Evolutionary conservation across 2,329 filamentous ascomycete genomes (phyloP), one percentile per base, ranked within the genome.

Genomic region (Beauveria sp.): DNA sequence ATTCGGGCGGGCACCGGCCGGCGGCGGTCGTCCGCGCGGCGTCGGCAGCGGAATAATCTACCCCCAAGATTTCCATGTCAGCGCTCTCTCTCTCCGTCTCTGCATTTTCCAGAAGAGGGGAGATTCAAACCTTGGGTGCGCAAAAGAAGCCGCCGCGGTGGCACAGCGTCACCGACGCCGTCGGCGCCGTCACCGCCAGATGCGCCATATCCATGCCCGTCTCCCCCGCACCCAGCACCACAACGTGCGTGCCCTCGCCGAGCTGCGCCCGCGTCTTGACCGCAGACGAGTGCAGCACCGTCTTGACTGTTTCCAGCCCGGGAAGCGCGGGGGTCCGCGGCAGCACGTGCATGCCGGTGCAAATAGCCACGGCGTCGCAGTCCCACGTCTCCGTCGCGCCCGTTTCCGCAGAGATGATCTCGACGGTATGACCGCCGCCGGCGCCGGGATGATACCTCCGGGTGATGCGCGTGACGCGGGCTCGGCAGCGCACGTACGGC

Each of bases 351-450:
- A 80, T 67, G 0, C 78, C 78, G 0, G 75, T 75, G 65, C 78
- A 80, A 1, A 81, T 62, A 16, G 77, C 78, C 9, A 81, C 70
- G 3, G 77, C 78, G 66, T 81, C 78, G 53, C 77, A 80, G 3
- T 8, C 64, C 51, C 6, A 58, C 9, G 9, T 5, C 34, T 59
- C 46, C 16, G 34, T 22, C 3, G 43, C 45, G 42, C 26, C 24
- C 10, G 30, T n/a, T 3, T 47, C 18, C 3, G 16, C 10, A 5
- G 42, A 30, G 18, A 8, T 58, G 5, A 38, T 40, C 12, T 58
- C 45, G 34, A 54, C 40, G 5, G 28, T 54, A 20, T 59, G 43
- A 4, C 47, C 34, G 26, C 18, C 20, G 49, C 16, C 26, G 26
- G 16, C 26, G 49, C 1, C 28, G 12, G 34, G 40, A 43, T 16